phyloP scores from a whole-genome alignment of 179 eudicot species.

The Beta lomatogona region DNA sequence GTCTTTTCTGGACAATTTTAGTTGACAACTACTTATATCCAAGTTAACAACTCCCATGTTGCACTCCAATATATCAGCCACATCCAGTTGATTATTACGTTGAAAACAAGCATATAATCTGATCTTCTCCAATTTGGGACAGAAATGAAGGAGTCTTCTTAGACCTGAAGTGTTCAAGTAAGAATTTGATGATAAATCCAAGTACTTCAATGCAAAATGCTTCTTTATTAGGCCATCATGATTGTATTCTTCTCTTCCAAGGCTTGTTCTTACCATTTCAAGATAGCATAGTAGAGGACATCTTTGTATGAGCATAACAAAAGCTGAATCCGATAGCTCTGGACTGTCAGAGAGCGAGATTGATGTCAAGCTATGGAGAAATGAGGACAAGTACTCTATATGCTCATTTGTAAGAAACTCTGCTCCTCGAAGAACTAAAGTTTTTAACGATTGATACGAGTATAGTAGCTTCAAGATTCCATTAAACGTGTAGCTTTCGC shows the following conservation, averaged over 20 bases:
- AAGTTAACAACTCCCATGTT: slow-evolving; percentile 5
- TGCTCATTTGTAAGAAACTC: slow-evolving; percentile 28
- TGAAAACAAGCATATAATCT: slow-evolving; percentile 4
- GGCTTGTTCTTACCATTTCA: slow-evolving; percentile 19
- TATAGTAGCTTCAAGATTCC: slow-evolving; percentile 26
- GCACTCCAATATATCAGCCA: slow-evolving; percentile 28
- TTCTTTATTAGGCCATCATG: slow-evolving; percentile 4
- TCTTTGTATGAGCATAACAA: slow-evolving; percentile 21
- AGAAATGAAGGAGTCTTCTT: slow-evolving; percentile 10
- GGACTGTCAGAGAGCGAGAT: slow-evolving; percentile 21
- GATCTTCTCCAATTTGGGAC: slow-evolving; percentile 29
- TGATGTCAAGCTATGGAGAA: slow-evolving; percentile 23
- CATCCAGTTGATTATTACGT: slow-evolving; percentile 7
- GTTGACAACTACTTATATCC: slow-evolving; percentile 2
- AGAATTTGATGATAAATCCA: slow-evolving; percentile 11
- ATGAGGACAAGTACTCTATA: slow-evolving; percentile 17
- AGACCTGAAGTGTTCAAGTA: slow-evolving; percentile 6
- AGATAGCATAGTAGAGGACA: slow-evolving; percentile 22
- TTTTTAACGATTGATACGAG: slow-evolving; percentile 12
- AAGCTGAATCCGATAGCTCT: slow-evolving; percentile 26
- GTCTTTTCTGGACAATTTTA: slow-evolving; percentile 3
- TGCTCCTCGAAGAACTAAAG: slow-evolving; percentile 22
- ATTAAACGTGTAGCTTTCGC: slow-evolving; percentile 26
- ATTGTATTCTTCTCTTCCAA: slow-evolving; percentile 25
- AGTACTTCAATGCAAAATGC: slow-evolving; percentile 11